phyloP scores from a whole-genome alignment of 495 filamentous ascomycete species.

The Penicillium macrosclerotiorum region DNA sequence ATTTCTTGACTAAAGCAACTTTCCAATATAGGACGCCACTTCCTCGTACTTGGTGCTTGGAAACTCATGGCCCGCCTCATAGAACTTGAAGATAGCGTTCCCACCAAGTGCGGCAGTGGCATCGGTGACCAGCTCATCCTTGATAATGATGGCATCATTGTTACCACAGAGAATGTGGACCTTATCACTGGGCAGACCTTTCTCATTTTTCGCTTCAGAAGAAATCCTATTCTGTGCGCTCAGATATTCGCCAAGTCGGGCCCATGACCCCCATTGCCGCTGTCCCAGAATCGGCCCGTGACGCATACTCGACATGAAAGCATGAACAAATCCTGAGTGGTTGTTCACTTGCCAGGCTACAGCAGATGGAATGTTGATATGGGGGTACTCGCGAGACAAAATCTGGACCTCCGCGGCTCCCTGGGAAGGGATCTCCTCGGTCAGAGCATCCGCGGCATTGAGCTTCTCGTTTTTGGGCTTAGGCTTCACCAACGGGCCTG shows the following conservation, averaged over 20 bases:
- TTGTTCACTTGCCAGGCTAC: conserved; percentile 56
- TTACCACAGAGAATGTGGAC: conserved; percentile 55
- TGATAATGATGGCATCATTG: conserved; percentile 52
- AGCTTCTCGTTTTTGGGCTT: conserved; percentile 35
- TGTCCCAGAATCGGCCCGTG: conserved; percentile 52
- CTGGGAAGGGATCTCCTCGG: conserved; percentile 37
- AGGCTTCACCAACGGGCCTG: conserved; percentile 37
- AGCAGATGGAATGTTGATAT: conserved; percentile 41
- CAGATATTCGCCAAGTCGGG: conserved; percentile 50
- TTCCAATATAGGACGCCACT: conserved; percentile 45
- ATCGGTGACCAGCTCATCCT: conserved; percentile 57
- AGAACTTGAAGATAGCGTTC: conserved; percentile 45
- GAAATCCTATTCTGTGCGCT: conserved; percentile 36
- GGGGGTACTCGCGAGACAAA: conserved; percentile 44
- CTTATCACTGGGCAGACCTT: conserved; percentile 44
- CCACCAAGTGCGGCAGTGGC: conserved; percentile 48
- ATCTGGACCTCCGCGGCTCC: conserved; percentile 36
- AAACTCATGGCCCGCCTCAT: conserved; percentile 58
- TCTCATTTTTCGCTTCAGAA: conserved; percentile 11
- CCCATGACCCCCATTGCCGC: conserved; percentile 54
- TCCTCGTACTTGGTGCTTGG: conserved; percentile 53
- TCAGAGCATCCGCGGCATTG: conserved; percentile 33
- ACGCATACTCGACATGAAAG: conserved; percentile 58
- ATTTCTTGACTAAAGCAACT: conserved; percentile 40
- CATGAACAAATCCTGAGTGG: conserved; percentile 55